Percentiles rank a stretch among this genome's conserved stretches.
Conservation (phyloP, 805 yeast species). For the Citeromyces nyonsensis region DNA sequence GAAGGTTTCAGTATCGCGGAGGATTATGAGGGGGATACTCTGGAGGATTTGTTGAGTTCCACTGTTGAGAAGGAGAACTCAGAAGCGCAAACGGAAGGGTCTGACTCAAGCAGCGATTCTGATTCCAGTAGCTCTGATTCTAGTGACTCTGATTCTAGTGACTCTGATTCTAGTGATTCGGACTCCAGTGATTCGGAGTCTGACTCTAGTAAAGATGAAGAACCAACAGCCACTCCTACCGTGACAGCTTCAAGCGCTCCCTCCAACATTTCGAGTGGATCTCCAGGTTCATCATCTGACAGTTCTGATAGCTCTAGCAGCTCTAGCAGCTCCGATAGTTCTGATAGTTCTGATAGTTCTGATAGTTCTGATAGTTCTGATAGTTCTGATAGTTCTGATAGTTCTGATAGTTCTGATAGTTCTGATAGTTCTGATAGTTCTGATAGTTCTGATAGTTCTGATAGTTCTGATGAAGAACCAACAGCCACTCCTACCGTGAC, state of each 20-base stretch:
- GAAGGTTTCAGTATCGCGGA: no score
- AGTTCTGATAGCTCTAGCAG: slow-evolving; percentile 1
- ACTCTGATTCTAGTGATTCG: not conserved
- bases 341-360: slow-evolving; percentile 6
- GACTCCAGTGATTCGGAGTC: not conserved
- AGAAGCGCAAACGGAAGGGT: slow-evolving; percentile 3
- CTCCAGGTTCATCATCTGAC: not conserved
- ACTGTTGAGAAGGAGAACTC: no score
- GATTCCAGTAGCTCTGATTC: slow-evolving; percentile 8
- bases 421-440: slow-evolving; percentile 4
- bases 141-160: not conserved
- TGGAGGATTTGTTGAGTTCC: no score
- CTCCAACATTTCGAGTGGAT: not conserved
- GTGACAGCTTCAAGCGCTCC: not conserved
- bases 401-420: slow-evolving; percentile 12
- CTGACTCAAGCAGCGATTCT: slow-evolving; percentile 7
- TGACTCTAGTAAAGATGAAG: no score
- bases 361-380: slow-evolving; percentile 9
- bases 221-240: no score
- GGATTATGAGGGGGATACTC: no score
- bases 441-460: slow-evolving; percentile 4
- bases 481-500: no score
- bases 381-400: slow-evolving; percentile 7
- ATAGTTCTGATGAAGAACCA: no score
- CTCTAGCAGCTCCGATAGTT: slow-evolving; percentile 2